Percentiles rank a stretch among this genome's conserved stretches.
Evolutionary conservation across 176 grass and related monocot genomes (phyloP).

Genomic region (Dactylis glomerata): DNA sequence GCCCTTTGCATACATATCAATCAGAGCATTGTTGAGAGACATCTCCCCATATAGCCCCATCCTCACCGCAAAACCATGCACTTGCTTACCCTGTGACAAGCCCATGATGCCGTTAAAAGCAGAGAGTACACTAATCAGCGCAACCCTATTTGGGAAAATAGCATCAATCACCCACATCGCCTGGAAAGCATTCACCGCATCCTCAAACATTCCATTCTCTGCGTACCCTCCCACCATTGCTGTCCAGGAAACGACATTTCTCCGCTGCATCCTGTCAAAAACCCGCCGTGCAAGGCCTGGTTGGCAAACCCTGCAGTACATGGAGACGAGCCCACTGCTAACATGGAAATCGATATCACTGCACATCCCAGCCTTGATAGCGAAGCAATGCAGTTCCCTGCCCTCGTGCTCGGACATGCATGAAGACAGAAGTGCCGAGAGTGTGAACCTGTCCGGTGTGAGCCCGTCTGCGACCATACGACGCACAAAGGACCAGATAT

Average conservation of each 20-base stretch:
- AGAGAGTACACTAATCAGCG: slow-evolving; percentile 51
- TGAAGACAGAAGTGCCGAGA: slow-evolving; percentile 36
- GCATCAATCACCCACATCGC: slow-evolving; percentile 36
- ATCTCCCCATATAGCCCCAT: slow-evolving; percentile 23
- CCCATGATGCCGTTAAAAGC: slow-evolving; percentile 34
- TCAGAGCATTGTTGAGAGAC: slow-evolving; percentile 63
- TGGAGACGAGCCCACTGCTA: slow-evolving; percentile 50
- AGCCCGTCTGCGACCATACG: slow-evolving; percentile 46
- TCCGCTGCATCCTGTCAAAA: slow-evolving; percentile 31
- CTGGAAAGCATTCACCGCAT: slow-evolving; percentile 38
- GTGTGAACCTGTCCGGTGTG: slow-evolving; percentile 48
- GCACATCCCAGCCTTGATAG: slow-evolving; percentile 37
- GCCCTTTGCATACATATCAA: slow-evolving; percentile 61
- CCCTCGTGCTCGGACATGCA: neutral
- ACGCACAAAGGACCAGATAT: slow-evolving; percentile 23
- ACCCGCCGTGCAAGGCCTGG: slow-evolving; percentile 27
- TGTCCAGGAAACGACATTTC: slow-evolving; percentile 59
- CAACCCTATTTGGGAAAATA: slow-evolving; percentile 43
- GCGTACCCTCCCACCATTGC: slow-evolving; percentile 57
- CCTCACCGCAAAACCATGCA: slow-evolving; percentile 44
- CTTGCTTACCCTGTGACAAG: slow-evolving; percentile 41
- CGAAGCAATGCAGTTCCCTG: slow-evolving; percentile 59
- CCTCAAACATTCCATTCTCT: slow-evolving; percentile 36
- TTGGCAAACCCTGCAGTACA: slow-evolving; percentile 44
- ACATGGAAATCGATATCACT: slow-evolving; percentile 47